Evolutionary conservation across 78 protist species (phyloP).

Genomic region (Dictyostelium capitatum): DNA sequence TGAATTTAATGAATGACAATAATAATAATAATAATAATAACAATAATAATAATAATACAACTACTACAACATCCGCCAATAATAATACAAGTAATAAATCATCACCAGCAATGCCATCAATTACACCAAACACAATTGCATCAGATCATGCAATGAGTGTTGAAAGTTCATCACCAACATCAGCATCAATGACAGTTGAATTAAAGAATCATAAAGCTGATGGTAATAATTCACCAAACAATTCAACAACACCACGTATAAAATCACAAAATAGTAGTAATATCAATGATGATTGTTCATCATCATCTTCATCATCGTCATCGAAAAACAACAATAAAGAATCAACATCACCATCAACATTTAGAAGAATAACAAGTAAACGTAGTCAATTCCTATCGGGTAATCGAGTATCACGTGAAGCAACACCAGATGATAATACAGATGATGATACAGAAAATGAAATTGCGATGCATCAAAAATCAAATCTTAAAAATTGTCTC

Average conservation of each 20-base stretch:
- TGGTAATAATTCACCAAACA: conserved; percentile 1
- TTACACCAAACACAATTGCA: conserved; percentile 5
- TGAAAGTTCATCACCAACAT: neutral
- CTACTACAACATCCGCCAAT: neutral
- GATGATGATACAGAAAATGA: conserved; percentile 34
- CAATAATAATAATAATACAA: neutral
- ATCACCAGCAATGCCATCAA: conserved; percentile 19
- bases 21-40: neutral
- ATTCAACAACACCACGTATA: neutral
- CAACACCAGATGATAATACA: neutral
- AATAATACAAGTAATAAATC: neutral
- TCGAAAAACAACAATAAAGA: neutral
- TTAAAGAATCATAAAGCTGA: neutral
- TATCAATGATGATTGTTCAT: neutral
- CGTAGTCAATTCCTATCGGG: conserved; percentile 2
- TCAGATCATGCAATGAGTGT: neutral
- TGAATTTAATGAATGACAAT: neutral
- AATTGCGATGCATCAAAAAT: neutral
- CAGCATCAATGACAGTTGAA: neutral
- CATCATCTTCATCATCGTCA: conserved; percentile 4
- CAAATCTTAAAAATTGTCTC: conserved; percentile 19
- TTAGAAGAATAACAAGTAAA: neutral
- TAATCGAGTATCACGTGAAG: conserved; percentile 25
- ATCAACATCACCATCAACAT: neutral
- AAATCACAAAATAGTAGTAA: neutral